Conservation (phyloP, 305 asterid species). For the Caryopteris hybrid region DNA sequence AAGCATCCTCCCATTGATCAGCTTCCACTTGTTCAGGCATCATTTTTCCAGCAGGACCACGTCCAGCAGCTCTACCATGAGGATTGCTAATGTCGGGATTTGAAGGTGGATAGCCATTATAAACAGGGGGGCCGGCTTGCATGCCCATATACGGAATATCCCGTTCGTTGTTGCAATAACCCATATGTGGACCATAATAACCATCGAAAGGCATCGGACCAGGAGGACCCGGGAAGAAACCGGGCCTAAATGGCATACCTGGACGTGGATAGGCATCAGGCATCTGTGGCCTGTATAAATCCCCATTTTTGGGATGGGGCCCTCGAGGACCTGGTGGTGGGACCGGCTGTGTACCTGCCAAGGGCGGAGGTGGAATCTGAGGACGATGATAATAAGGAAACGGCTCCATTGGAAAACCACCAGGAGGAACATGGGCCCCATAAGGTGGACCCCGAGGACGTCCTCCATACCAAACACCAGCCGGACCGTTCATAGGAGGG, state of each 20-base stretch:
- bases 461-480: slow-evolving; percentile 86
- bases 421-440: slow-evolving; percentile 66
- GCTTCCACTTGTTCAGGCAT: slow-evolving; percentile 42
- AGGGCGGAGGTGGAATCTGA: slow-evolving; percentile 66
- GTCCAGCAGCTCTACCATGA: slow-evolving; percentile 48
- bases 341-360: slow-evolving; percentile 65
- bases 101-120: slow-evolving; percentile 55
- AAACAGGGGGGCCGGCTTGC: slow-evolving; percentile 54
- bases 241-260: slow-evolving; percentile 82
- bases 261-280: slow-evolving; percentile 76
- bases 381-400: slow-evolving; percentile 73
- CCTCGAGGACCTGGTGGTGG: slow-evolving; percentile 79
- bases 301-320: slow-evolving; percentile 80
- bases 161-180: slow-evolving; percentile 63
- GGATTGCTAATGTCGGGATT: slow-evolving; percentile 50
- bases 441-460: slow-evolving; percentile 76
- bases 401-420: slow-evolving; percentile 82
- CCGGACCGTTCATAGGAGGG: slow-evolving; percentile 67
- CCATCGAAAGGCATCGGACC: slow-evolving; percentile 82
- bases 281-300: slow-evolving; percentile 71
- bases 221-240: slow-evolving; percentile 67
- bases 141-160: slow-evolving; percentile 73
- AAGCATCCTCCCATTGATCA: slow-evolving; percentile 43
- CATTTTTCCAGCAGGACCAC: slow-evolving; percentile 41
- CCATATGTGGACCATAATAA: slow-evolving; percentile 87